Base-by-base conservation (phyloP, 2,329 filamentous ascomycete species). In the Thelonectria blattea region DNA sequence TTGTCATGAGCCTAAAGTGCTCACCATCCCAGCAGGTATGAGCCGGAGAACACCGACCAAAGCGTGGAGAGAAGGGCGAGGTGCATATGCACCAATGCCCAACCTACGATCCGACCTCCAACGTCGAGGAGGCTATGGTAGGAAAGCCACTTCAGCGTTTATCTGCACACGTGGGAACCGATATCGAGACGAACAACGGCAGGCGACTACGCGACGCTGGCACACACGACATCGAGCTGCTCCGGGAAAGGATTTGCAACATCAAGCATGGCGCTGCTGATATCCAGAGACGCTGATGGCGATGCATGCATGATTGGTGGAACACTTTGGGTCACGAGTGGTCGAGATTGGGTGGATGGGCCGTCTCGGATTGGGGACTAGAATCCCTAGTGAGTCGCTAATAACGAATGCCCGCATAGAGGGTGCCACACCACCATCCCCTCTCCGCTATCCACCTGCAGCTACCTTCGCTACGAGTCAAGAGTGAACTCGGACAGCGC, bases 1-100 rank as follows among this genome's bases (percentile, higher is more conserved):
- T 98, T 75, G 88, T 91, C 14, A 88, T 98, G 68, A 84, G 92
- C 15, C 75, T 97, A 61, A 80, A 81, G 75, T 57, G 58, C 47
- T 59, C 64, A 43, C 60, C 56, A 51, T 59, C 52, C 61, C 67
- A 67, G 53, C 52, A 58, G 45, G 59, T 48, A 52, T 68, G 58
- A 62, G 27, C 4, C 15, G 34, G 47, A 58, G 56, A 49, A 42
- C 58, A 55, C 15, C 22, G 48, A 47, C 32, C 61, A 58, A 63
- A 51, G 45, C 60, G 55, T 64, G 63, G 63, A 55, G 42, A 50
- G 60, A n/a, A n/a, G 32, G 55, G 52, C 51, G 42, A 60, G 59
- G 53, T 67, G 65, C 63, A 66, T 68, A 71, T 72, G 68, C 64
- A 63, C 60, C 60, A 63, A 34, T 69, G 60, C 67, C 71, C 67